Conservation (phyloP, 257 asterid species). For the Capsicum baccatum region DNA sequence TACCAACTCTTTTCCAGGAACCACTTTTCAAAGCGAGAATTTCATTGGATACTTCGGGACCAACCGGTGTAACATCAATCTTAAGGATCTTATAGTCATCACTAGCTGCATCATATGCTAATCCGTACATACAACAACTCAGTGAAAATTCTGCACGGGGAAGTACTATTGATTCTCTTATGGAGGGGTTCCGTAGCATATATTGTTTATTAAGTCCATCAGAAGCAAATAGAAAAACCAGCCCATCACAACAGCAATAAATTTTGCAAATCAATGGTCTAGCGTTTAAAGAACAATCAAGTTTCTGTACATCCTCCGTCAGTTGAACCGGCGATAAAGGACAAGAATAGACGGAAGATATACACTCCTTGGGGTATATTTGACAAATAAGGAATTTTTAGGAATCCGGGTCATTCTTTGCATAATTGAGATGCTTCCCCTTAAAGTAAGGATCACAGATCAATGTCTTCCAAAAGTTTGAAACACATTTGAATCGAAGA, state of each 20-base stretch:
- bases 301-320: background rate
- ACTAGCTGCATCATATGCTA: background rate
- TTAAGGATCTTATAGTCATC: background rate
- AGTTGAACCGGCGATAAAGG: background rate
- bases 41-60: background rate
- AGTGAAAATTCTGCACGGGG: too few species aligned
- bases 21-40: background rate
- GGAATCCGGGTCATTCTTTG: background rate
- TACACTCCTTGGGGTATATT: background rate
- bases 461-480: background rate
- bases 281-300: background rate
- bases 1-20: background rate
- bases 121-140: too few species aligned
- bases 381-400: background rate
- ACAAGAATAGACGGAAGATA: background rate
- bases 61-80: too few species aligned
- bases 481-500: background rate
- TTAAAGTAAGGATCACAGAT: background rate
- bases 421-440: background rate
- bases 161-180: background rate
- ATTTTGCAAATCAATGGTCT: too few species aligned
- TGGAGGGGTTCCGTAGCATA: background rate
- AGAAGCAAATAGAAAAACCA: too few species aligned
- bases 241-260: background rate
- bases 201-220: too few species aligned